phyloP scores from a whole-genome alignment of 768 basidiomycete genomes.

The Suillus decipiens region DNA sequence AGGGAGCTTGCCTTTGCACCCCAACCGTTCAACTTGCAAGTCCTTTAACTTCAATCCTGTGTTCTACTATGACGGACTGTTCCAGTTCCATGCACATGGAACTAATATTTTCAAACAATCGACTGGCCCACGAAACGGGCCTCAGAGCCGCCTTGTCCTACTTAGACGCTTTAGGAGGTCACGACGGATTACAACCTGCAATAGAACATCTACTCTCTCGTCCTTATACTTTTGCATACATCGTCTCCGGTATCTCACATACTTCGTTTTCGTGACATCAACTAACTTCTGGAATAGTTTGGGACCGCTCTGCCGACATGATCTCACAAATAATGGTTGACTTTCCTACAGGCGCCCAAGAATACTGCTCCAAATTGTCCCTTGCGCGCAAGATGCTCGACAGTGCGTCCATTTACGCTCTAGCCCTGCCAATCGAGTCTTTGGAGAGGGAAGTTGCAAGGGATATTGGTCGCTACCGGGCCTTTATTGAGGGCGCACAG shows the following conservation, averaged over 20 bases:
- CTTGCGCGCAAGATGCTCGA: constrained; percentile 23
- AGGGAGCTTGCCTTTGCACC: background rate
- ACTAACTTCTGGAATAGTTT: constrained; percentile 15
- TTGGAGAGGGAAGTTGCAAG: constrained; percentile 14
- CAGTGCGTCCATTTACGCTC: constrained; percentile 25
- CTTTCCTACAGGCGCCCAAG: constrained; percentile 32
- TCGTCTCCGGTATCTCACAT: constrained; percentile 28
- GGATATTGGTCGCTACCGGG: constrained; percentile 21
- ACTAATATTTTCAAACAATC: background rate
- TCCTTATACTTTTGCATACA: constrained; percentile 28
- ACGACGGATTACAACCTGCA: constrained; percentile 21
- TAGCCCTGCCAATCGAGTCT: constrained; percentile 23
- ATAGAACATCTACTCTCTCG: constrained; percentile 29
- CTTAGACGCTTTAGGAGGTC: constrained; percentile 21
- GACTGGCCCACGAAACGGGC: constrained; percentile 20
- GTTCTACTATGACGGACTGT: background rate
- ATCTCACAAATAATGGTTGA: constrained; percentile 31
- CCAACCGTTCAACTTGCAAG: background rate
- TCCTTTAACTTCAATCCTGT: background rate
- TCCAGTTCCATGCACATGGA: background rate
- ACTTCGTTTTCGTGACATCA: background rate
- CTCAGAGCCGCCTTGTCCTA: constrained; percentile 17
- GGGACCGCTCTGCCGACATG: constrained; percentile 18
- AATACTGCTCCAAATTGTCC: constrained; percentile 20
- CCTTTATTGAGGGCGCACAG: constrained; percentile 25